Conservation (phyloP, 2,329 filamentous ascomycete genomes). For the Chaetomiaceae sp. region DNA sequence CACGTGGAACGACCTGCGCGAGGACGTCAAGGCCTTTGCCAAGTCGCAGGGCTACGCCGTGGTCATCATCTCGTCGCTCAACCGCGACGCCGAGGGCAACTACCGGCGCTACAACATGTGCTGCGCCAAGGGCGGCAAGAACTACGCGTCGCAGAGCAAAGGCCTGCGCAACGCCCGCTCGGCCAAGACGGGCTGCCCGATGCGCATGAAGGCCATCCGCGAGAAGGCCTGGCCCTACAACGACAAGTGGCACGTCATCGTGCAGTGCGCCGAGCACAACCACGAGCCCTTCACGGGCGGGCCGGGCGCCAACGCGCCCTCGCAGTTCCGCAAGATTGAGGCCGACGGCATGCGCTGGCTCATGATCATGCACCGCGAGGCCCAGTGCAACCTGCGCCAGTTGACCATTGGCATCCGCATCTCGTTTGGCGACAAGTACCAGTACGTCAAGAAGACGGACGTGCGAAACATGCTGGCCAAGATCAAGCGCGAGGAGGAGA, state of each 20-base stretch:
- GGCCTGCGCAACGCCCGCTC: constrained; percentile 26
- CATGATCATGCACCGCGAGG: constrained; percentile 30
- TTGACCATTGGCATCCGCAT: constrained; percentile 29
- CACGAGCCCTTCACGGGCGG: constrained; percentile 29
- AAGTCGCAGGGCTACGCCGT: constrained; percentile 28
- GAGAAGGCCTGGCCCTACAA: constrained; percentile 28
- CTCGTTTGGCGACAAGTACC: constrained; percentile 31
- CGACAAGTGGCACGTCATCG: constrained; percentile 30
- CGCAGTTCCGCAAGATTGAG: constrained; percentile 30
- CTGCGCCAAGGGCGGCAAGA: constrained; percentile 29
- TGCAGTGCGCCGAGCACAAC: constrained; percentile 30
- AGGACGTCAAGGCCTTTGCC: constrained; percentile 27
- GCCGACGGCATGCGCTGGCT: constrained; percentile 28
- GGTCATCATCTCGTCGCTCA: constrained; percentile 27
- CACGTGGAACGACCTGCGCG: constrained; percentile 24
- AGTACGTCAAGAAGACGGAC: constrained; percentile 30
- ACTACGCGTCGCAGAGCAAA: constrained; percentile 25
- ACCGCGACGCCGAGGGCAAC: constrained; percentile 26
- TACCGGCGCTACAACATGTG: constrained; percentile 30
- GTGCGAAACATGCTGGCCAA: constrained; percentile 29
- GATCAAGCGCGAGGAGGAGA: constrained; percentile 30
- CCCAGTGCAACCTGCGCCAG: constrained; percentile 28
- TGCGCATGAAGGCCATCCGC: constrained; percentile 30
- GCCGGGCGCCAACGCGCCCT: constrained; percentile 23
- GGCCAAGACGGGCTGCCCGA: constrained; percentile 29